phyloP scores from a whole-genome alignment of 2,329 filamentous ascomycete species.

The Aspergillus sp. region DNA sequence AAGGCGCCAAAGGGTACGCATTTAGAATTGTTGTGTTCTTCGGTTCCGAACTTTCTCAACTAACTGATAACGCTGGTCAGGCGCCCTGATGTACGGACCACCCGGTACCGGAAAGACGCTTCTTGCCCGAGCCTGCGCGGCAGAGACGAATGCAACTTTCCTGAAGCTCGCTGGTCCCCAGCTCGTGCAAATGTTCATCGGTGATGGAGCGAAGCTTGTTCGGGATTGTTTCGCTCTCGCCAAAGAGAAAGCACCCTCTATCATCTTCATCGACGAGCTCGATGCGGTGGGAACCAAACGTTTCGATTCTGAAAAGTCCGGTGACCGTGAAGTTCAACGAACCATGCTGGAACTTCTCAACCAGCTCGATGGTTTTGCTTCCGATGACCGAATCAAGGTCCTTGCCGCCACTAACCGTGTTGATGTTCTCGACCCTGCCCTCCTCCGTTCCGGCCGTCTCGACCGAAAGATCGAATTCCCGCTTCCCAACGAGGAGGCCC shows the following conservation, averaged over 20 bases:
- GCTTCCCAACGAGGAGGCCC: conserved; percentile 93
- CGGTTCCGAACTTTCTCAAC: neutral
- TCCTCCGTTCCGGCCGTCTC: conserved; percentile 86
- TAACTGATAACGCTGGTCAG: conserved; percentile 46
- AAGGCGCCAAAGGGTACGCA: conserved; percentile 92
- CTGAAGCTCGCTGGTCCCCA: conserved; percentile 97
- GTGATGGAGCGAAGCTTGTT: conserved; percentile 95
- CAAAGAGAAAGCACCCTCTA: conserved; percentile 97
- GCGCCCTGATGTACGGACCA: conserved; percentile 92
- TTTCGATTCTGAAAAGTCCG: conserved; percentile 97
- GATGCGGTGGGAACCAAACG: conserved; percentile 98
- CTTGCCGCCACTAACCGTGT: conserved; percentile 92
- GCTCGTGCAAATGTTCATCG: conserved; percentile 99
- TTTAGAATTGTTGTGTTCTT: neutral
- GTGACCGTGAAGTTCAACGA: conserved; percentile 95
- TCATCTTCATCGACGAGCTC: conserved; percentile 99
- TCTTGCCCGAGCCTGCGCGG: conserved; percentile 90
- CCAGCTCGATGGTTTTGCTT: conserved; percentile 96
- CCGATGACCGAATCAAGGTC: conserved; percentile 95
- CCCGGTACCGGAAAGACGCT: conserved; percentile 52
- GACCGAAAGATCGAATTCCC: conserved; percentile 99
- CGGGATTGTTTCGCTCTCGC: conserved; percentile 96
- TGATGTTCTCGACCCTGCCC: conserved; percentile 86
- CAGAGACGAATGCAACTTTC: conserved; percentile 97
- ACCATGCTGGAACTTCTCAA: conserved; percentile 99